phyloP scores from a whole-genome alignment of 495 filamentous ascomycete genomes.

The Viridothelium virens region DNA sequence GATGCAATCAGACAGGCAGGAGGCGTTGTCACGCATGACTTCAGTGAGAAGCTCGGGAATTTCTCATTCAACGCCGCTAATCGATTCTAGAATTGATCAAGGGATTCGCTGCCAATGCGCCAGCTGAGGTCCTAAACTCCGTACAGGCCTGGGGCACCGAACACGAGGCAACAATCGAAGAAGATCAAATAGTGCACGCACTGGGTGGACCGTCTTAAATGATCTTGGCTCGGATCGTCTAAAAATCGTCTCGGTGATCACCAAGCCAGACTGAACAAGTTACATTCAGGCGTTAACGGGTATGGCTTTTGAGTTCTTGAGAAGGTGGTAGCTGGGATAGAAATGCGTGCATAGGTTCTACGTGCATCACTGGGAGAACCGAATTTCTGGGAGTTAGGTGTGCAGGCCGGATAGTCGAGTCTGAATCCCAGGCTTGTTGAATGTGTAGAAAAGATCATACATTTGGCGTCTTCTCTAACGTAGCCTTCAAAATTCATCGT shows the following conservation, averaged over 20 bases:
- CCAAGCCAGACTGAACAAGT: too few species aligned
- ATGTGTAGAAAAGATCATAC: too few species aligned
- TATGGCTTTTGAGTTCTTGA: too few species aligned
- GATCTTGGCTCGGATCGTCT: not conserved
- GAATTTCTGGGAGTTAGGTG: too few species aligned
- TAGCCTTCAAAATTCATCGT: too few species aligned
- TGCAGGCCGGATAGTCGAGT: too few species aligned
- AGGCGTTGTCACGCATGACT: conserved; percentile 49
- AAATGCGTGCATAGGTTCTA: too few species aligned
- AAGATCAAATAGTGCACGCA: conserved; percentile 51
- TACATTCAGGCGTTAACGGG: too few species aligned
- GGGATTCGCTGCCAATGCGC: conserved; percentile 68
- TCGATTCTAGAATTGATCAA: conserved; percentile 43
- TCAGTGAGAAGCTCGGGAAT: conserved; percentile 30
- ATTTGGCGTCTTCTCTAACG: too few species aligned
- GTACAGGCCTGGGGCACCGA: conserved; percentile 58
- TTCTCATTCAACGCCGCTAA: conserved; percentile 20
- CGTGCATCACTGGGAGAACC: too few species aligned
- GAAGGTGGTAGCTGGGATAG: too few species aligned
- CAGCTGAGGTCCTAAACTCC: conserved; percentile 57
- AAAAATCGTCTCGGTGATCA: not conserved
- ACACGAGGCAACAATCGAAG: conserved; percentile 64
- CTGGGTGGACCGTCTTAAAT: conserved; percentile 10
- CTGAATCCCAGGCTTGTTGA: too few species aligned
- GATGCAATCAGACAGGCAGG: conserved; percentile 56